Evolutionary conservation across 1,284 basidiomycete species (phyloP).

Genomic region (Rhodotorula sp.): DNA sequence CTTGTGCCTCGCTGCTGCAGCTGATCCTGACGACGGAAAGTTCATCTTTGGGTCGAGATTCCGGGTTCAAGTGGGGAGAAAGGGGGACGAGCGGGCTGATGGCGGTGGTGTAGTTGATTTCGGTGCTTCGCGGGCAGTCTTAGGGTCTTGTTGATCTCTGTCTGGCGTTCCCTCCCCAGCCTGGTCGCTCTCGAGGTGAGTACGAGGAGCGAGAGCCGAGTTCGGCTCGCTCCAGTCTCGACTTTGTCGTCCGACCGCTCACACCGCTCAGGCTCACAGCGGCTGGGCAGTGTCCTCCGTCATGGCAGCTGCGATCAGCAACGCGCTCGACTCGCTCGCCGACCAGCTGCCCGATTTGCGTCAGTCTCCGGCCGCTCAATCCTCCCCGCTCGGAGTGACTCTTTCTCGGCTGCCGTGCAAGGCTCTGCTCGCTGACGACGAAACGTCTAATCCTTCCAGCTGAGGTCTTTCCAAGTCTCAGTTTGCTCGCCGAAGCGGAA

Average conservation of each 20-base stretch:
- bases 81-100: neutral
- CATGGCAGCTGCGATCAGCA: constrained; percentile 10
- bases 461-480: constrained; percentile 23
- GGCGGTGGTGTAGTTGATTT: neutral
- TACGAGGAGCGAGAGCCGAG: no score
- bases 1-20: constrained; percentile 27
- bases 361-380: neutral
- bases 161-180: no score
- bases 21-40: constrained; percentile 19
- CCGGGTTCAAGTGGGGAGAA: neutral
- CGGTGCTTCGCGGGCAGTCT: no score
- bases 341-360: constrained; percentile 12
- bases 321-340: constrained; percentile 7
- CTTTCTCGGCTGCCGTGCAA: neutral
- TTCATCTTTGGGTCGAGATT: constrained; percentile 7
- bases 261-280: neutral
- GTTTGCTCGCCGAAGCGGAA: constrained; percentile 24
- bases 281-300: neutral
- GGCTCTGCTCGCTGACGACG: no score
- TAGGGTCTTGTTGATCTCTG: neutral
- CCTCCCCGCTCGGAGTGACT: neutral
- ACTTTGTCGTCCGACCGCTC: neutral
- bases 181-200: no score
- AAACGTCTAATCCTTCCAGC: neutral
- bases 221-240: neutral